A percentile compares a stretch with the other conserved stretches of the same genome.
Conservation (phyloP, 371 early-diverging fungal species). For the Mucor piriformis region DNA sequence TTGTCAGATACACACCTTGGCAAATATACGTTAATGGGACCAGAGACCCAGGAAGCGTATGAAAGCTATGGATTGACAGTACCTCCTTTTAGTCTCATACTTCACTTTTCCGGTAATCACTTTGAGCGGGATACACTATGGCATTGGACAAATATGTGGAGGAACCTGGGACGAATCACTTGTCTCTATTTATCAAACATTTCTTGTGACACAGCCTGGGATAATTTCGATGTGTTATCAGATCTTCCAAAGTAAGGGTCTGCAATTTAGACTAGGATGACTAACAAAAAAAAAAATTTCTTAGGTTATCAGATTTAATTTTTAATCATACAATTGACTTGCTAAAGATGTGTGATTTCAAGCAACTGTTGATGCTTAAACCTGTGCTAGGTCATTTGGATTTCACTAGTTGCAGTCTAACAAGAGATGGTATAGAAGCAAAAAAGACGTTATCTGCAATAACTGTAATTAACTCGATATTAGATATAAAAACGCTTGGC, state of each 20-base stretch:
- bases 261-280: not conserved
- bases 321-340: not conserved
- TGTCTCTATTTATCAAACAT: slow-evolving; percentile 17
- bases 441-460: no score
- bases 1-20: slow-evolving; percentile 29
- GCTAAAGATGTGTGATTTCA: not conserved
- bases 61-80: not conserved
- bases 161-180: not conserved
- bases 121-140: slow-evolving; percentile 24
- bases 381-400: slow-evolving; percentile 10
- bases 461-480: no score
- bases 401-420: slow-evolving; percentile 14
- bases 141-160: slow-evolving; percentile 17
- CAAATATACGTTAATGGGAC: not conserved
- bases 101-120: slow-evolving; percentile 26
- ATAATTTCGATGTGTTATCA: slow-evolving; percentile 17
- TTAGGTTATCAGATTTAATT: slow-evolving; percentile 14
- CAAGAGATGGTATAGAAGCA: not conserved
- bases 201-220: slow-evolving; percentile 21
- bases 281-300: not conserved
- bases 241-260: slow-evolving; percentile 15
- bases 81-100: not conserved
- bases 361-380: not conserved
- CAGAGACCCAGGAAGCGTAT: not conserved
- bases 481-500: not conserved